Evolutionary conservation across 2,329 filamentous ascomycete genomes (phyloP).

Genomic region (Nigrospora sphaerica): DNA sequence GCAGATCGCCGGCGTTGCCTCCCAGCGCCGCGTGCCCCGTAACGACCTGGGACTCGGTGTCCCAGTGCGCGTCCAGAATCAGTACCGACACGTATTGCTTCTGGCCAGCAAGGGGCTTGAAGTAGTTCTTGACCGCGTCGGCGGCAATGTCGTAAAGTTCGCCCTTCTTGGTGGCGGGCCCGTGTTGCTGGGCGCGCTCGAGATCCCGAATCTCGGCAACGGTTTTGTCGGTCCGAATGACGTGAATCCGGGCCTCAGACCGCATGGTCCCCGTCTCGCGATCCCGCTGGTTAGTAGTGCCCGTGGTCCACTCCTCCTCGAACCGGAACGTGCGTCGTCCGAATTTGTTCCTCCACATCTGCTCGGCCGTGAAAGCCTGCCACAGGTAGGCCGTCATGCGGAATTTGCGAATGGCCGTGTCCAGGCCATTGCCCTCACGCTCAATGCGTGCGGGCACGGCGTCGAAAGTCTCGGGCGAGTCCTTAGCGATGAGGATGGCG

Average conservation of each 20-base stretch:
- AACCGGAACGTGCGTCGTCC: constrained; percentile 82
- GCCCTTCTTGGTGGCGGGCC: constrained; percentile 59
- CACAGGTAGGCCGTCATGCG: constrained; percentile 93
- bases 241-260: constrained; percentile 83
- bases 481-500: constrained; percentile 79
- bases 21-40: constrained; percentile 81
- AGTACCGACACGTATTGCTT: constrained; percentile 84
- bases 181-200: constrained; percentile 71
- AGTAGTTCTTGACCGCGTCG: constrained; percentile 72
- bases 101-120: constrained; percentile 67
- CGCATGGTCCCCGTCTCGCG: constrained; percentile 65
- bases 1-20: constrained; percentile 62
- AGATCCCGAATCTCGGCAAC: constrained; percentile 76
- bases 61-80: constrained; percentile 85
- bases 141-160: constrained; percentile 72
- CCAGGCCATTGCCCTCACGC: constrained; percentile 74
- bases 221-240: constrained; percentile 78
- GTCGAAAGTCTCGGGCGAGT: constrained; percentile 82
- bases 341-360: constrained; percentile 87
- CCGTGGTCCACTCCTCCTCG: constrained; percentile 90
- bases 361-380: constrained; percentile 95
- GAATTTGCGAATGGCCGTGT: constrained; percentile 80
- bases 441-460: constrained; percentile 67
- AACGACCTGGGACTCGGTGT: constrained; percentile 61
- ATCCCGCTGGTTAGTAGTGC: constrained; percentile 72